These are phyloP conservation scores for Hygrophoropsis aurantiaca DNA, from an alignment of 768 basidiomycete species.

Conservation along the genomic window DNA sequence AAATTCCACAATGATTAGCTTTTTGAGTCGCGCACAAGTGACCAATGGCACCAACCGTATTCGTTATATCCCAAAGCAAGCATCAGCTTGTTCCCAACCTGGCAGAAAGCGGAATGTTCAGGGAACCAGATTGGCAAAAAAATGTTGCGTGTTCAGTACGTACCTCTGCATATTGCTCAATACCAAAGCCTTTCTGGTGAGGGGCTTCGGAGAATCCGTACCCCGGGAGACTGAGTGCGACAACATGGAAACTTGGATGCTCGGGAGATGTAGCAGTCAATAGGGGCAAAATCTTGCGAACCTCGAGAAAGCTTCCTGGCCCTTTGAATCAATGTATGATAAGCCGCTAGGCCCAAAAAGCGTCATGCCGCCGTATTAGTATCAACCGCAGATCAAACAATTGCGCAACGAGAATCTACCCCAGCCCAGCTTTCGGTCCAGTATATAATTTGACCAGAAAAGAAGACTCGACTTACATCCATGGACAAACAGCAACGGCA, in stretches of 20 bases:
- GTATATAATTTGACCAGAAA: too few species aligned
- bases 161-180: slow-evolving; percentile 57
- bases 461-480: slow-evolving; percentile 41
- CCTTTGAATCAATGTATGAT: slow-evolving; percentile 34
- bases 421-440: neutral
- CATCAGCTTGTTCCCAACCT: slow-evolving; percentile 52
- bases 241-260: slow-evolving; percentile 63
- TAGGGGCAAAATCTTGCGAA: slow-evolving; percentile 54
- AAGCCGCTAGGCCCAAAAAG: too few species aligned
- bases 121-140: slow-evolving; percentile 13
- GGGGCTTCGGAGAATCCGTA: slow-evolving; percentile 63
- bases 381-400: too few species aligned
- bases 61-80: slow-evolving; percentile 45
- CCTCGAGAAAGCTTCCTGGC: slow-evolving; percentile 63
- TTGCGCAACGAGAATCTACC: too few species aligned
- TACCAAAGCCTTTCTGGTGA: slow-evolving; percentile 48
- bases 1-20: neutral
- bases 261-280: slow-evolving; percentile 39
- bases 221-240: slow-evolving; percentile 57
- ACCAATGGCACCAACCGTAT: slow-evolving; percentile 37
- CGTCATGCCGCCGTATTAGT: too few species aligned
- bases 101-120: neutral
- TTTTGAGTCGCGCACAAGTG: neutral
- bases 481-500: slow-evolving; percentile 61
- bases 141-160: neutral